Evolutionary conservation across 2,329 filamentous ascomycete genomes (phyloP), one percentile per base, ranked within the genome.

Genomic region (Dissoconium aciculare): DNA sequence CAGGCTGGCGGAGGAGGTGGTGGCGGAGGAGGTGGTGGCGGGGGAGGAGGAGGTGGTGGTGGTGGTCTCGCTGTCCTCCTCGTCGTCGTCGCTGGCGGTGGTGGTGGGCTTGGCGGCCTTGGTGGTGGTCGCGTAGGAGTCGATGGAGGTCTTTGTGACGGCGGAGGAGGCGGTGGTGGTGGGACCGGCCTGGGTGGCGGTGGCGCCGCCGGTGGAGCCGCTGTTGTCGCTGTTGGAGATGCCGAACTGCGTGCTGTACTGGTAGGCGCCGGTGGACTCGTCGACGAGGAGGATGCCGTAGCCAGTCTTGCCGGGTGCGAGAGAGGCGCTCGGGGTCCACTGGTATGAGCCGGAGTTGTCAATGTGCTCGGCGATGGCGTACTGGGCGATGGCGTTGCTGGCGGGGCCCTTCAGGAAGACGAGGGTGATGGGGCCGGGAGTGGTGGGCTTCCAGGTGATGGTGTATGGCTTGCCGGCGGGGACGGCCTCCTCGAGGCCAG

Each of bases 271-370:
- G 39, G 60, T 68, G 29, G 59, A 57, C 46, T 73, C 67, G 41
- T 67, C 68, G 42, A 75, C 67, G 44, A 77, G 54, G 50, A 73
- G 61, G 47, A 76, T 58, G 38, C 71, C 71, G 55, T 74, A 75
- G 54, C 60, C 64, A 38, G 49, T 49, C 44, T 60, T 56, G 25
- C 40, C 39, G 13, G 50, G 46, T 23, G 35, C 47, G 36, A 74
- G 63, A 25, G 48, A 39, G 32, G 59, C 50, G 37, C 56, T 45
- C 25, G 67, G 67, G 26, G 63, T 68, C 70, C 69, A 75, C 34
- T 39, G 28, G 59, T 58, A 74, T 39, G 45, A 49, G 36, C 71
- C 72, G 35, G 50, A 59, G 64, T 76, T 75, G 46, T 51, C 39
- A 51, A 69, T 66, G 40, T 43, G 44, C 51, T 70, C 62, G 37